phyloP scores from a whole-genome alignment of 2,329 filamentous ascomycete genomes.

The Neospermospora avenae region DNA sequence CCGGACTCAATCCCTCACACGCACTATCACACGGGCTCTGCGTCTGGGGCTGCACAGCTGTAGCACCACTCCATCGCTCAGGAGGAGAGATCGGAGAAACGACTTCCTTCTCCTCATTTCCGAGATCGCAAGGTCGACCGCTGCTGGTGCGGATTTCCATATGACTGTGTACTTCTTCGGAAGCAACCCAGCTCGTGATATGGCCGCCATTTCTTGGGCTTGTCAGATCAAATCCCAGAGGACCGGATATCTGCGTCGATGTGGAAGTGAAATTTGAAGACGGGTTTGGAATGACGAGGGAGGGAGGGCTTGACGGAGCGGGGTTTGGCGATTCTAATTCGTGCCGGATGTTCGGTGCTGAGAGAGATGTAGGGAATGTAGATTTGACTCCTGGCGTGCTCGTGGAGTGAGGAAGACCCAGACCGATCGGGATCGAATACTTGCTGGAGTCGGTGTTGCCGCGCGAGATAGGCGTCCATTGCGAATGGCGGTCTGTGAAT shows the following conservation, averaged over 20 bases:
- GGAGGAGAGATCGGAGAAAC: background rate
- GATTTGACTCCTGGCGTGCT: background rate
- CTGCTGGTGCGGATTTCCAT: too few species aligned
- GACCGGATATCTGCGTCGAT: constrained; percentile 6
- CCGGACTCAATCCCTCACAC: background rate
- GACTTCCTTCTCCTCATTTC: constrained; percentile 4
- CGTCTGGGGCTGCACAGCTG: background rate
- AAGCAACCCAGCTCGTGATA: background rate
- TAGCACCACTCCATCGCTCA: constrained; percentile 13
- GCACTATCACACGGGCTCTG: background rate
- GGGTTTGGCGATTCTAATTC: background rate
- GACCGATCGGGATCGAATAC: constrained; percentile 25
- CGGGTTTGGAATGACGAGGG: background rate
- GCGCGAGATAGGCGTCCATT: background rate
- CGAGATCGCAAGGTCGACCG: background rate
- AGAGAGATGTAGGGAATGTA: background rate
- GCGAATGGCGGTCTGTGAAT: background rate
- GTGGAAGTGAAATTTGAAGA: background rate
- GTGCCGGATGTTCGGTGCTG: background rate
- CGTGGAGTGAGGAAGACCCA: constrained; percentile 14
- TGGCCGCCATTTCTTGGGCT: background rate
- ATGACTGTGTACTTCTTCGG: background rate
- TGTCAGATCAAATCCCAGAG: background rate
- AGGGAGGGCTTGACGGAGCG: background rate
- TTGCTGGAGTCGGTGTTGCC: constrained; percentile 10